Base-by-base conservation (phyloP, 352 stramenopile species). In the Globisporangium cederbergense region DNA sequence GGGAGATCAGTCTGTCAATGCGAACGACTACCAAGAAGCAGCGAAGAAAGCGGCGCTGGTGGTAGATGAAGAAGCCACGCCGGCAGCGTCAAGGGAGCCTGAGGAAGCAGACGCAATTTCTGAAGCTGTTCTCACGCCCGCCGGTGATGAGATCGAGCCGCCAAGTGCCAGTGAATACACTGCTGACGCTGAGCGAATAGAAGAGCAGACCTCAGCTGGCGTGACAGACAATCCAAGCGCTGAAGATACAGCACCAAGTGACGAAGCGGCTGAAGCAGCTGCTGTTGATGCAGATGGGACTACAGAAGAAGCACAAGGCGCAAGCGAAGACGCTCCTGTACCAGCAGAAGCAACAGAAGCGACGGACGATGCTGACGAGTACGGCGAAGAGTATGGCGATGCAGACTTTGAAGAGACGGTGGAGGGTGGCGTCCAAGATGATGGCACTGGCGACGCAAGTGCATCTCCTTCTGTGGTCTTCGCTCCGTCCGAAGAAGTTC, bases 361-460 rank as follows among this genome's bases (percentile, higher is more conserved):
- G 16, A 2, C 11, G 56, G 16, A 38, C 28, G 32, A 56, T 3
- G 45, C 22, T 20, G 40, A 34, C 3, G 59, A 52, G 22, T 64
- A 65, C 57, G 57, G 30, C 5, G 65, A 71, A 25, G 60, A 67
- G 11, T 57, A 57, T 6, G 46, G 46, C 22, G 61, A 61, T 16
- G 52, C 38, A 5, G 59, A 64, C 11, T 65, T 69, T 28, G 57
- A 51, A 28, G 64, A 53, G 32, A 11, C 59, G 6, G 49, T 60
- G 20, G 49, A 55, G 1, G 34, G 30, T 13, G 47, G 58, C 6
- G 13, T 32, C 20, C 30, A 25, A 46, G 45, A 22, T 34, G 43
- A 13, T 34, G 43, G 6, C n/a, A 1, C 16, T 42, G 36, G 22
- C 2, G 52, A 50, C 11, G 45, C 59, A 14, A 36, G 9, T 34